These are phyloP conservation scores for Aspergillus kassunensis DNA, from an alignment of 495 filamentous ascomycete species.

Conservation along the genomic window DNA sequence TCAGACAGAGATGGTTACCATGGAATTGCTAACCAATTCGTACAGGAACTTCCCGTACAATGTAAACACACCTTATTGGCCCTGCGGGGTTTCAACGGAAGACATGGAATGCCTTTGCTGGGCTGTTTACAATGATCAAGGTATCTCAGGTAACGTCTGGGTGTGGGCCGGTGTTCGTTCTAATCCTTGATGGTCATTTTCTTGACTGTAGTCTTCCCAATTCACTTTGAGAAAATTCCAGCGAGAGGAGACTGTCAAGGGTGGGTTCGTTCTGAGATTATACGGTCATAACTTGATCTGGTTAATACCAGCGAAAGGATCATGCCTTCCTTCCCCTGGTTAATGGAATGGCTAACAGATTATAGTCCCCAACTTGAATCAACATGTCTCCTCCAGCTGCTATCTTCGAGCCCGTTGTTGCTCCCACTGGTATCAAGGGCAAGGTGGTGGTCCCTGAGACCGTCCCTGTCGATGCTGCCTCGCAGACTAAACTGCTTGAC, in stretches of 20 bases:
- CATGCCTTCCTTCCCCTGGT: slow-evolving; percentile 60
- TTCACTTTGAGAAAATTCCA: not conserved
- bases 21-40: slow-evolving; percentile 13
- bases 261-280: slow-evolving; percentile 79
- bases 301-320: slow-evolving; percentile 99
- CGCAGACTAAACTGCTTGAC: slow-evolving; percentile 51
- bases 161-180: slow-evolving; percentile 69
- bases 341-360: slow-evolving; percentile 38
- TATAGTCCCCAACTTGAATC: slow-evolving; percentile 37
- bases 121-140: slow-evolving; percentile 50
- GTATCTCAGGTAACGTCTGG: slow-evolving; percentile 57
- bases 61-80: slow-evolving; percentile 19
- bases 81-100: slow-evolving; percentile 26
- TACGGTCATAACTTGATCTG: slow-evolving; percentile 97
- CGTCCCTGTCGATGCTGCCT: slow-evolving; percentile 31
- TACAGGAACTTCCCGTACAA: slow-evolving; percentile 15
- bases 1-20: not conserved
- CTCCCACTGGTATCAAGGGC: slow-evolving; percentile 45
- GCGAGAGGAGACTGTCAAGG: slow-evolving; percentile 10
- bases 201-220: slow-evolving; percentile 6
- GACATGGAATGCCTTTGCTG: slow-evolving; percentile 40
- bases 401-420: slow-evolving; percentile 41
- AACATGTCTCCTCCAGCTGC: slow-evolving; percentile 76
- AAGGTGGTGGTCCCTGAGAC: slow-evolving; percentile 41
- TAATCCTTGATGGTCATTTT: slow-evolving; percentile 18